Base-by-base conservation (phyloP, 495 filamentous ascomycete species). In the Friedmanniomyces simplex region DNA sequence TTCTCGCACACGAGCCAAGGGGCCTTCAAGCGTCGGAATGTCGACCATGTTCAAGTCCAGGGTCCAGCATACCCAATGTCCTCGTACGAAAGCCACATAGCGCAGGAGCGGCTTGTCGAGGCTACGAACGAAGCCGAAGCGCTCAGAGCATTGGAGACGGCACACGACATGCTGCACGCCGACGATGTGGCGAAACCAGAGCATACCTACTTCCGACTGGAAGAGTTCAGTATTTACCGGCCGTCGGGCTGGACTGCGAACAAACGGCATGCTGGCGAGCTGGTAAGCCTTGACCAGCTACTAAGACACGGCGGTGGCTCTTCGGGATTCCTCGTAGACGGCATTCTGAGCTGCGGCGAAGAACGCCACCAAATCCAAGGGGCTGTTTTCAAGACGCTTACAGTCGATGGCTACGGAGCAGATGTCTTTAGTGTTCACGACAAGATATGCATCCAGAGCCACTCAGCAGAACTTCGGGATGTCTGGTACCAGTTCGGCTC, bases 331-430 rank as follows among this genome's bases (percentile, higher is more conserved):
- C 49, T 63, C 0, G 79, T 88, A 50, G 80, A 87, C 63, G 86
- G 85, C 0, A 63, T 82, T 1, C 69, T 88, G 12, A 72, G 67
- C 12, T 45, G 69, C 28, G 81, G 78, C 0, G 57, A 69, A 13
- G 54, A 47, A 1, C 52, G 56, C 0, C 66, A 69, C 16, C 85
- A 77, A 61, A 71, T 88, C 1, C 67, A 76, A 41, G 67, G 60
- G 36, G 71, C 86, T 5, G 74, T 75, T 10, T 84, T 88, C 55
- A 57, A 66, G 1, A 69, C 73, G 24, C 67, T 86, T 12, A 81
- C 84, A 0, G 77, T 88, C 34, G 86, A 82, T 24, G 82, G 82
- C 54, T 88, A 88, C 69, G 79, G 77, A 2, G 61, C 71, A 18
- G 53, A 66, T 0, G 59, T 60, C 14, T 52, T 68, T n/a, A 66